phyloP scores from a whole-genome alignment of 352 stramenopile genomes.

The Phytophthora nicotianae region DNA sequence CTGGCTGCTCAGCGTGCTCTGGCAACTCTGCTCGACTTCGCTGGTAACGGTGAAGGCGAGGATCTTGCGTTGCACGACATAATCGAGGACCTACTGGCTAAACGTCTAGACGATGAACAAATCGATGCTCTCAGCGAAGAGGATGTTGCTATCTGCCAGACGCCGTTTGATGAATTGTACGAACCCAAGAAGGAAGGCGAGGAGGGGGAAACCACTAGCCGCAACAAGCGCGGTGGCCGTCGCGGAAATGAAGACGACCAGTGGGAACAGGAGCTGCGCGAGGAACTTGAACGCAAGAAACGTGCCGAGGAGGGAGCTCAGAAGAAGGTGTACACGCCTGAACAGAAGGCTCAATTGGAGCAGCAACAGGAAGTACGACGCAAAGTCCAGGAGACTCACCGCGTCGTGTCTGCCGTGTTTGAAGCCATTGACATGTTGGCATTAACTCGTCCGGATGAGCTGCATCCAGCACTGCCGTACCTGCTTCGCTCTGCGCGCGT shows the following conservation, averaged over 20 bases:
- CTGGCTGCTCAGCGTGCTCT: slow-evolving; percentile 72
- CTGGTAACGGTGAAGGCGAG: slow-evolving; percentile 81
- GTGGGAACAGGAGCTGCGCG: slow-evolving; percentile 85
- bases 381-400: slow-evolving; percentile 50
- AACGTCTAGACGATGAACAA: slow-evolving; percentile 51
- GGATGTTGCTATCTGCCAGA: slow-evolving; percentile 67
- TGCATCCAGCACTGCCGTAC: slow-evolving; percentile 75
- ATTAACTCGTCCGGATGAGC: slow-evolving; percentile 56
- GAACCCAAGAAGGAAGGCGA: slow-evolving; percentile 58
- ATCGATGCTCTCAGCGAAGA: slow-evolving; percentile 61
- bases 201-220: slow-evolving; percentile 26
- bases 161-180: slow-evolving; percentile 77
- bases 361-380: slow-evolving; percentile 65
- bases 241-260: slow-evolving; percentile 82
- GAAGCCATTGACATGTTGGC: slow-evolving; percentile 73
- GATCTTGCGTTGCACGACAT: slow-evolving; percentile 73
- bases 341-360: slow-evolving; percentile 62
- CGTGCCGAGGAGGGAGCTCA: slow-evolving; percentile 42
- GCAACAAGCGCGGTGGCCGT: slow-evolving; percentile 47
- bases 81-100: slow-evolving; percentile 63
- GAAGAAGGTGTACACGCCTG: slow-evolving; percentile 50
- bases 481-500: slow-evolving; percentile 54
- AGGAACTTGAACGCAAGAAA: slow-evolving; percentile 83
- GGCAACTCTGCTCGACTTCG: slow-evolving; percentile 76
- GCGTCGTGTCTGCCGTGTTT: slow-evolving; percentile 53